Evolutionary conservation across 768 basidiomycete species (phyloP), one percentile per base, ranked within the genome.

Genomic region (Leucocoprinus sp.): DNA sequence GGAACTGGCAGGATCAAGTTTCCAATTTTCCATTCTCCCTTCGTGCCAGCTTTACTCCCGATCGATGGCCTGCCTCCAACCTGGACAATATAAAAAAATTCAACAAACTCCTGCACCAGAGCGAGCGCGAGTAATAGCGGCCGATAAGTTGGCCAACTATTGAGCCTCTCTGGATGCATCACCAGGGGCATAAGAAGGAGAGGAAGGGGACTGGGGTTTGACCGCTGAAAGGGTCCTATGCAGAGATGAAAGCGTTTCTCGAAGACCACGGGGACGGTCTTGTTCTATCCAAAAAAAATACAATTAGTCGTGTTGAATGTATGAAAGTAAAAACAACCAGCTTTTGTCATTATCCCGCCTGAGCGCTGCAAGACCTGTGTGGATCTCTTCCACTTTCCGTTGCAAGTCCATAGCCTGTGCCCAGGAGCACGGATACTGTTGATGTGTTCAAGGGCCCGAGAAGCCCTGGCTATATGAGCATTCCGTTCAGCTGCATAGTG

Each of bases 1-100:
- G 87, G 87, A 0, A 90, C 85, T 23, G 88, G 89, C 8, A 92
- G 59, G 7, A 87, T 82, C 38, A 90, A 59, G 44, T 82, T 82
- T 0, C 86, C 84, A 45, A 92, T 88, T 0, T 82, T 87, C 88
- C 88, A 90, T 55, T 90, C 84, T 1, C 84, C 84, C 55, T 80
- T 82, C 11, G 82, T 78, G 0, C 84, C 85, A 0, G 81, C 78
- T 49, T 81, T 83, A 2, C 78, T 82, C 5, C 84, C 84, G 2
- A 87, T 69, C 0, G 84, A 77, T 4, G 86, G 84, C 2, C 85
- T 65, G 1, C 87, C 86, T 0, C 84, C 85, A 0, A 86, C 82
- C 60, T 90, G 81, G 3, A 86, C 84, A 18, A 91, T 70, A 52
- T 86, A 79, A 62, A 92, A 90, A 0, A 90, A 88, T 43, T 90